These are phyloP conservation scores for Aspergillus sojae DNA, from an alignment of 2,329 filamentous ascomycete genomes.

Conservation along the genomic window DNA sequence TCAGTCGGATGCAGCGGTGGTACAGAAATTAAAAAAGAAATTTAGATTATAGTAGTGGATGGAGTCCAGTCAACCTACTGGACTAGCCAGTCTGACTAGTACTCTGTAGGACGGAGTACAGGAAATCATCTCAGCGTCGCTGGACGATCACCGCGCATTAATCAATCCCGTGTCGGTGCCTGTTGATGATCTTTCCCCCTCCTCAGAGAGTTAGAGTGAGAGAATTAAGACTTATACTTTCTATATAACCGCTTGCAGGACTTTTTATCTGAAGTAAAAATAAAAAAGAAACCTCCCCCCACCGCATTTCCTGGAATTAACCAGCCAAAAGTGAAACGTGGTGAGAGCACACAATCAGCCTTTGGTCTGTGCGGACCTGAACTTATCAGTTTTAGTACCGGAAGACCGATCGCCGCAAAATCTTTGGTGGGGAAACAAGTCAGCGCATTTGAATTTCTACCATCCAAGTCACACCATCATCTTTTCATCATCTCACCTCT, in stretches of 20 bases:
- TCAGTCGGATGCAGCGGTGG: slow-evolving; percentile 3
- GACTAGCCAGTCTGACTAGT: background rate
- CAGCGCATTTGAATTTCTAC: slow-evolving; percentile 20
- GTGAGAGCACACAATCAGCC: background rate
- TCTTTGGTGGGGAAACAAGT: slow-evolving; percentile 28
- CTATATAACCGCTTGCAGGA: too few relatives aligned
- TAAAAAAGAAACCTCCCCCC: too few relatives aligned
- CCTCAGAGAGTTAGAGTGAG: background rate
- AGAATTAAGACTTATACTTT: too few relatives aligned
- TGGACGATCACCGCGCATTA: background rate
- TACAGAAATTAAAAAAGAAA: background rate
- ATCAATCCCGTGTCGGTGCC: background rate
- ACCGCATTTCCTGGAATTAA: background rate
- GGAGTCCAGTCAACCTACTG: background rate
- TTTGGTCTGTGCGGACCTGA: slow-evolving; percentile 23
- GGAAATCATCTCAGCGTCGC: background rate
- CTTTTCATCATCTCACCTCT: slow-evolving; percentile 6
- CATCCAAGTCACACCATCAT: slow-evolving; percentile 14
- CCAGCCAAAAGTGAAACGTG: slow-evolving; percentile 3
- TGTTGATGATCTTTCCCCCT: background rate
- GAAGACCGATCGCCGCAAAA: slow-evolving; percentile 30
- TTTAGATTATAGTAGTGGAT: background rate
- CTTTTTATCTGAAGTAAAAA: too few relatives aligned
- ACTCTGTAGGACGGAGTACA: slow-evolving; percentile 3
- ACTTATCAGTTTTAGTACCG: slow-evolving; percentile 13